Evolutionary conservation across 1,284 basidiomycete species (phyloP).

Genomic region (Apiotrichum veenhuisii): DNA sequence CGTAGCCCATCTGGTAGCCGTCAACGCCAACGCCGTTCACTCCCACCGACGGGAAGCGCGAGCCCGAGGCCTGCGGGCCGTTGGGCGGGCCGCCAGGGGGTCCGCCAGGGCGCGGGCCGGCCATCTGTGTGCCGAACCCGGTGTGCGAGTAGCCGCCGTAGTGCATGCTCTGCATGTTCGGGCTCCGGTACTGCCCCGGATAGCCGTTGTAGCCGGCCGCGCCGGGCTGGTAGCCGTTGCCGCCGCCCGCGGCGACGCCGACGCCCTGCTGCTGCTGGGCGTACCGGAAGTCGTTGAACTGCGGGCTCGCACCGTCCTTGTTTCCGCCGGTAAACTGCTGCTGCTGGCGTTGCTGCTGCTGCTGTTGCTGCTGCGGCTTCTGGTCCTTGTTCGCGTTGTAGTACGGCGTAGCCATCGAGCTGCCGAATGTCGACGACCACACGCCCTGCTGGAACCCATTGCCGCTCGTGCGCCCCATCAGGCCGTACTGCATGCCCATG

Average conservation of each 20-base stretch:
- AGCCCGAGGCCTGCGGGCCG: neutral
- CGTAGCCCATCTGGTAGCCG: constrained; percentile 14
- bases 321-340: constrained; percentile 8
- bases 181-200: constrained; percentile 8
- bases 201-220: constrained; percentile 9
- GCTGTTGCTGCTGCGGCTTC: constrained; percentile 18
- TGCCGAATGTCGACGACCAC: constrained; percentile 37
- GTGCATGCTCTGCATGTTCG: constrained; percentile 11
- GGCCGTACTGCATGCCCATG: constrained; percentile 20
- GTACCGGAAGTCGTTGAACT: constrained; percentile 2
- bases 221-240: constrained; percentile 5
- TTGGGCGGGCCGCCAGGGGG: neutral
- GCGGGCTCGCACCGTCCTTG: constrained; percentile 10
- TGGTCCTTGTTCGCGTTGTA: constrained; percentile 20
- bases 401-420: constrained; percentile 27
- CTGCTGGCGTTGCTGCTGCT: constrained; percentile 19
- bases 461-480: constrained; percentile 21
- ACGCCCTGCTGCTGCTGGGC: neutral
- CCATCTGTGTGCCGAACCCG: constrained; percentile 22
- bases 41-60: neutral
- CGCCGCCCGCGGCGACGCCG: neutral
- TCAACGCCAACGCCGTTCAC: constrained; percentile 3
- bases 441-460: constrained; percentile 32
- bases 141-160: constrained; percentile 10
- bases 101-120: neutral